Conservation (phyloP, 176 grass and related monocot species). For the Zizania latifolia region DNA sequence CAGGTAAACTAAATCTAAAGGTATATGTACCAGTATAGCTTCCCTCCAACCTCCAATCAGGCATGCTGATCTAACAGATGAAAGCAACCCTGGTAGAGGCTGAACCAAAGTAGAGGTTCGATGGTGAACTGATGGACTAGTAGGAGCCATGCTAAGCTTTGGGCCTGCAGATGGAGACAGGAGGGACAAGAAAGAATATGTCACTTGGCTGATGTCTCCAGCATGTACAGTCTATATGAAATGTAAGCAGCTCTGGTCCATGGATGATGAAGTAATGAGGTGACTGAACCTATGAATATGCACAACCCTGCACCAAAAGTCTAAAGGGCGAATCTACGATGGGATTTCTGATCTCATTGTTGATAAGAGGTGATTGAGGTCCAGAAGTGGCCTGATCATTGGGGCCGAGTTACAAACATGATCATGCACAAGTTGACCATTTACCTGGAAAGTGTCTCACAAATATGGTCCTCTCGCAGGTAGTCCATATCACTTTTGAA, state of each 20-base stretch:
- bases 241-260: not conserved
- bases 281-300: not conserved
- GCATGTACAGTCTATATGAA: not conserved
- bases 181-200: not conserved
- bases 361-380: not conserved
- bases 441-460: not conserved
- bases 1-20: conserved; percentile 20
- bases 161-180: not conserved
- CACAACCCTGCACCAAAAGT: not conserved
- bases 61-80: conserved; percentile 13
- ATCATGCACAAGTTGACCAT: conserved; percentile 23
- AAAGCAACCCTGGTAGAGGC: too few species aligned
- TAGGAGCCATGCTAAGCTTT: not conserved
- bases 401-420: conserved; percentile 6
- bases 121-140: conserved; percentile 5
- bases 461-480: not conserved
- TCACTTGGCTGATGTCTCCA: not conserved
- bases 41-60: conserved; percentile 22
- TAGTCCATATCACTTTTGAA: not conserved
- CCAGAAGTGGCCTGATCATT: too few species aligned
- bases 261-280: conserved; percentile 1
- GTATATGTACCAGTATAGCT: not conserved
- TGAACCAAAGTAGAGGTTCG: conserved; percentile 16
- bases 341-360: conserved; percentile 3
- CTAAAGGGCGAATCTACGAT: not conserved